Evolutionary conservation across 768 basidiomycete genomes (phyloP).

Genomic region (Amanita molliuscula): DNA sequence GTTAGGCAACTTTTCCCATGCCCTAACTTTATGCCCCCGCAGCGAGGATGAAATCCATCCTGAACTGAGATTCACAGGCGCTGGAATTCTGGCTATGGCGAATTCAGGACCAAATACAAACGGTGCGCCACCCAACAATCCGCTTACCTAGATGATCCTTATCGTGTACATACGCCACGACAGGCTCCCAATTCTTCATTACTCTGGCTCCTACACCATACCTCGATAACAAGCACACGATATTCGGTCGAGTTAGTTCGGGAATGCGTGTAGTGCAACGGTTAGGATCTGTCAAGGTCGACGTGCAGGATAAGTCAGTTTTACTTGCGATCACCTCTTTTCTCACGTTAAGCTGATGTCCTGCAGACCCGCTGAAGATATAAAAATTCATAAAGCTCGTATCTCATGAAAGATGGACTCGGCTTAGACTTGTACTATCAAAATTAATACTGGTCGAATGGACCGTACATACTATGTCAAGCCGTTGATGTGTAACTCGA

Average conservation of each 20-base stretch:
- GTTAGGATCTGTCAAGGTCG: constrained; percentile 82
- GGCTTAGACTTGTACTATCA: no score
- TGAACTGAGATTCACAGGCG: constrained; percentile 89
- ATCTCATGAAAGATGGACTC: constrained; percentile 17
- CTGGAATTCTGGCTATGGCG: constrained; percentile 94
- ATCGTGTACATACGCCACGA: constrained; percentile 11
- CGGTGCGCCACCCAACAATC: constrained; percentile 27
- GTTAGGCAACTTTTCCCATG: background rate
- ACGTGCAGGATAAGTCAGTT: constrained; percentile 76
- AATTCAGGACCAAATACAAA: constrained; percentile 95
- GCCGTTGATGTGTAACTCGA: no score
- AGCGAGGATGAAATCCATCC: constrained; percentile 89
- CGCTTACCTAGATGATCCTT: background rate
- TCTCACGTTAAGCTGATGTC: constrained; percentile 4
- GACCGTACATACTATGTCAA: no score
- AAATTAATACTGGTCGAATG: no score
- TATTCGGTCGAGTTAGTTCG: constrained; percentile 81
- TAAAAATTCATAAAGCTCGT: constrained; percentile 80
- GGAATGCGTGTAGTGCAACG: constrained; percentile 93
- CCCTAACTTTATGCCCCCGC: background rate
- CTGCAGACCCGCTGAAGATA: constrained; percentile 58
- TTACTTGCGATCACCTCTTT: constrained; percentile 4
- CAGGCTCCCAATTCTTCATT: constrained; percentile 94
- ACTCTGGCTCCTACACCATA: constrained; percentile 77
- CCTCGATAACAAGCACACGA: constrained; percentile 78